These are phyloP conservation scores for Beauveria australis DNA, from an alignment of 2,329 filamentous ascomycete species.

Conservation along the genomic window DNA sequence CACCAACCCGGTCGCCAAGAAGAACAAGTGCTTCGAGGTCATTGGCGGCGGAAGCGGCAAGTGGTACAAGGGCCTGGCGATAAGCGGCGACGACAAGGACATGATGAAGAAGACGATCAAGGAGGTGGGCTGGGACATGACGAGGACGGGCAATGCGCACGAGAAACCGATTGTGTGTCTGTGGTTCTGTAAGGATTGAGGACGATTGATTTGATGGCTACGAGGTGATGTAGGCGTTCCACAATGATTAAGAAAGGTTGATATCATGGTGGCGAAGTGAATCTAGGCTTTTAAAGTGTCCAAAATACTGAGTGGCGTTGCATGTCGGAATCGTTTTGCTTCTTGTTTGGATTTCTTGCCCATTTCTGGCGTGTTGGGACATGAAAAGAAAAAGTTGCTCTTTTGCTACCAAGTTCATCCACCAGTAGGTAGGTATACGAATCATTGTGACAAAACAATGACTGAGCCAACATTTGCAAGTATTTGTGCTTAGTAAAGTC, in stretches of 20 bases:
- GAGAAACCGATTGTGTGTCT: constrained; percentile 51
- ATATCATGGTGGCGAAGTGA: too few species aligned
- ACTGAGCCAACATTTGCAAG: too few species aligned
- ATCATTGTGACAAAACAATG: neutral
- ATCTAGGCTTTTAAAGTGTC: neutral
- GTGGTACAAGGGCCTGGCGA: constrained; percentile 50
- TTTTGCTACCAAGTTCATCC: neutral
- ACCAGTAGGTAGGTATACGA: neutral
- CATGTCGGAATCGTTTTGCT: neutral
- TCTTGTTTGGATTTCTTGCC: neutral
- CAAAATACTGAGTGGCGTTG: neutral
- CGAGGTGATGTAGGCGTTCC: neutral
- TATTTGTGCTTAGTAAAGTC: neutral
- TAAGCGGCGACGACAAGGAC: constrained; percentile 41
- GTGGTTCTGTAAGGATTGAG: constrained; percentile 47
- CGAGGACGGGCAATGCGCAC: constrained; percentile 36
- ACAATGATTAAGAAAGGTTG: too few species aligned
- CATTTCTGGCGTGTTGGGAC: neutral
- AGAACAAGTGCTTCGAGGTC: constrained; percentile 51
- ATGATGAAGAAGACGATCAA: constrained; percentile 41
- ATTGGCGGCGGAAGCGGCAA: constrained; percentile 44
- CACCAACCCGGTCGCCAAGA: constrained; percentile 37
- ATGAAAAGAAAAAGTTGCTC: neutral
- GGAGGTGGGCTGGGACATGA: constrained; percentile 51
- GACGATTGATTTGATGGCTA: neutral